Base-by-base conservation (phyloP, 2,329 filamentous ascomycete genomes). In the Bipolaris bicolor region DNA sequence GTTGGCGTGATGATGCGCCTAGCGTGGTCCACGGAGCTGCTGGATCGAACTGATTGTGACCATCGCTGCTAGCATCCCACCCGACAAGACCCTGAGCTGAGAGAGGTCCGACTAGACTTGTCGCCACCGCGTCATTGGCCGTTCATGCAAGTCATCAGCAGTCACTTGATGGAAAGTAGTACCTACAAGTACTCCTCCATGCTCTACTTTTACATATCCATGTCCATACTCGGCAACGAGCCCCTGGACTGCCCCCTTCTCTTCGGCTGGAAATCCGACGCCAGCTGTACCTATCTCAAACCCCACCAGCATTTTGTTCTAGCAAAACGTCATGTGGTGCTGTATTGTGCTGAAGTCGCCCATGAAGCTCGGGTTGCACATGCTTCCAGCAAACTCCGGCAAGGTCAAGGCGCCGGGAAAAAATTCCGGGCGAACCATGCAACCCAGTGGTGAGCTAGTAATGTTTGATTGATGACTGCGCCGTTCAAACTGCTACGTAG, bases 51-150 rank as follows among this genome's bases (percentile, higher is more conserved):
- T 43, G 39, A 58, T 55, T 31, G 56, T 61, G 65, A 49, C 15
- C 54, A 67, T 69, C 68, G 62, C 61, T 45, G n/a, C 60, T 57
- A 52, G 37, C 52, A 59, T 46, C 24, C 50, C 49, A 16, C 49
- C 52, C 56, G 46, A 48, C 20, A 54, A 20, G 58, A 61, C 61
- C 57, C 58, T 63, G 56, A 50, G 26, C 41, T 48, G 7, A 31
- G 29, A 31, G 20, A 40, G 48, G 16, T 36, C 40, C 44, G 15
- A 39, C 44, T 13, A 24, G 41, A 37, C 22, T 36, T 26, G 22
- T 48, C 46, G 33, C 50, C 49, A 62, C 55, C 52, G 29, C 49
- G 34, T 44, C 54, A 39, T 39, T 22, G 31, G 47, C 16, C 40
- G 24, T 15, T 43, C 16, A 26, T 34, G 48, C 64, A 50, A n/a